Base-by-base conservation (phyloP, 495 filamentous ascomycete species). In the Entonaema liquescens region DNA sequence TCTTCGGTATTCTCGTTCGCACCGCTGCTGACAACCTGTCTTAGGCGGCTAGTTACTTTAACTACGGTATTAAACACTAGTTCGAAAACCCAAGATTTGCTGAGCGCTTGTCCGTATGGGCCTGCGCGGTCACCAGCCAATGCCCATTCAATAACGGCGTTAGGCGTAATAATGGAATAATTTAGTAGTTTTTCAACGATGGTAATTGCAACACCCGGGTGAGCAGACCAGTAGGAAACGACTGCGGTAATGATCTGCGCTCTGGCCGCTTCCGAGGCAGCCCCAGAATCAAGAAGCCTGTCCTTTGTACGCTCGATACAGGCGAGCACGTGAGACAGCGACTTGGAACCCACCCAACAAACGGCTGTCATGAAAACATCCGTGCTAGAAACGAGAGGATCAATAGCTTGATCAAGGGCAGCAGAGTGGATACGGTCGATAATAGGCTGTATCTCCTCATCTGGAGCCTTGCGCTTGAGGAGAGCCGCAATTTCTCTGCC, bases 151-250 rank as follows among this genome's bases (percentile, higher is more conserved):
- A 97, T 85, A 44, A 99, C 94, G 29, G 88, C 88, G 35, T 86
- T 79, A 0, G 95, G 95, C 9, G 88, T 91, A 7, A 99, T 85
- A 67, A 99, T 96, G 36, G 91, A 93, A 83, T 98, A 99, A 78
- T 99, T 99, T 28, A 99, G 90, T 3, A 99, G 85, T 81, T 97
- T 98, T 83, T 99, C 95, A 61, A 98, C 86, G 72, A 99, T 94
- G 73, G 91, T 92, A 74, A 98, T 90, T 31, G 94, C 96, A 44
- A 97, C 89, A 33, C 95, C 95, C 0, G 95, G 93, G 70, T 98
- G 95, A 59, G 94, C 90, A 40, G 86, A 85, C 95, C 95, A 99
- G 82, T 97, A 98, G 13, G 89, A 87, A 83, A 98, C 90, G 29
- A 98, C 95, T 8, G 91, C 92, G 11, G 88, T 86, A 66, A 98